Base-by-base conservation (phyloP, 169 alveolate genomes). In the Plasmodium inui region DNA sequence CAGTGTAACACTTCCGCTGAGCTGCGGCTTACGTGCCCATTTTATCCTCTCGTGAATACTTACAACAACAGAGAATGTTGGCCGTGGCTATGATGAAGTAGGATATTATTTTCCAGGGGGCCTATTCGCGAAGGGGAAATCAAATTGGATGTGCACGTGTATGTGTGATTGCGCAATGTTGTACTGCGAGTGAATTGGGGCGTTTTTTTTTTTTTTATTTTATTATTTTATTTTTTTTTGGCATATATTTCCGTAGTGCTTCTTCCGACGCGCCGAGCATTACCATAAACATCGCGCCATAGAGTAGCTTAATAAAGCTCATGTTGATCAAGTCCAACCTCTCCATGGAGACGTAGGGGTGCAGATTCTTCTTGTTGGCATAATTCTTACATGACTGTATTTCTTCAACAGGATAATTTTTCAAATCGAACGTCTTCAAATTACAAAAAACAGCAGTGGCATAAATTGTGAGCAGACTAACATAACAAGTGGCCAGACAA, bases 321-420 rank as follows among this genome's bases (percentile, higher is more conserved):
- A 85, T 85, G 37, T 85, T 41, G 14, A 85, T 72, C 76, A 85
- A 50, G 26, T 85, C 93, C 6, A 46, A 8, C 28, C 93, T 82
- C 72, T 85, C 93, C 30, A 85, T 74, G 61, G 93, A 22, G 19
- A 46, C 17, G 79, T 85, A 85, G 2, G 93, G 93, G 79, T 85
- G 93, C 17, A 85, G 4, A 26, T 85, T 85, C 39, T 85, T 85
- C 57, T 32, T 73, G 41, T 73, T 85, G 28, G 6, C 80, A 34
- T 72, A 3, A 73, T 22, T 46, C 10, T 28, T 72, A 30, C 70
- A 72, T 30, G 80, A 30, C 26, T 37, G 32, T 17, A 85, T 85
- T 44, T 74, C 22, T 14, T 85, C 93, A 17, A 17, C 70, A 3
- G 93, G 93, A 28, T 37, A 85, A 8, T 72, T 37, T 30, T 85